Base-by-base conservation (phyloP, 2,329 filamentous ascomycete species). In the Ploettnerulaceae sp. region DNA sequence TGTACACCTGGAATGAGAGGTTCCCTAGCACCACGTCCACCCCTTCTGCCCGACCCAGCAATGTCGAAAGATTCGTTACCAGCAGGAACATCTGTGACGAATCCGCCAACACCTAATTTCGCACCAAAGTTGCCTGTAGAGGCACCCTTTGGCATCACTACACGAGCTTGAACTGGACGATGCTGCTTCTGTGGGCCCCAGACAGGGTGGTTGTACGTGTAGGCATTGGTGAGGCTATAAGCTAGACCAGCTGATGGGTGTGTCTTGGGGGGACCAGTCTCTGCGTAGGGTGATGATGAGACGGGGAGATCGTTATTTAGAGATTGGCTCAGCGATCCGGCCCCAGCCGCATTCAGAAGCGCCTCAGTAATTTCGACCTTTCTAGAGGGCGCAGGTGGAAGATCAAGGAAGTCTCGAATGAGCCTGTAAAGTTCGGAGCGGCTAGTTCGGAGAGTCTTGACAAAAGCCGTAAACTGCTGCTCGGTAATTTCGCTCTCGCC, bases 221-320 rank as follows among this genome's bases (percentile, higher is more conserved):
- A 68, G 17, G 75, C 68, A 45, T 71, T 69, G 9, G 75, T 76
- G 38, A 77, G 73, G 3, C 76, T 66, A 60, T 85, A 84, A 11
- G 76, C 75, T 4, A 85, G 67, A 52, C 81, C 81, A 4, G 77
- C 81, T 3, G 77, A 81, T 2, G 81, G 81, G 63, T 85, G 81
- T 6, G 81, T 84, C 48, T 73, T 74, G 1, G 78, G 76, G 15
- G 76, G 76, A 2, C 74, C 75, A 21, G 62, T 62, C 24, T 63
- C 57, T 25, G 66, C 66, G 56, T 75, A 76, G 47, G 69, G 67
- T 7, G 65, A 64, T 7, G 36, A 49, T 6, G 71, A 64, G 5
- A 39, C 25, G 6, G 39, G 20, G 61, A 63, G 36, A 66, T 51
- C 36, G 64, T 65, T 36, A 58, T 29, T 14, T 12, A 31, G 14